Evolutionary conservation across 176 grass and related monocot species (phyloP).

Genomic region (Cymbopogon citratus): DNA sequence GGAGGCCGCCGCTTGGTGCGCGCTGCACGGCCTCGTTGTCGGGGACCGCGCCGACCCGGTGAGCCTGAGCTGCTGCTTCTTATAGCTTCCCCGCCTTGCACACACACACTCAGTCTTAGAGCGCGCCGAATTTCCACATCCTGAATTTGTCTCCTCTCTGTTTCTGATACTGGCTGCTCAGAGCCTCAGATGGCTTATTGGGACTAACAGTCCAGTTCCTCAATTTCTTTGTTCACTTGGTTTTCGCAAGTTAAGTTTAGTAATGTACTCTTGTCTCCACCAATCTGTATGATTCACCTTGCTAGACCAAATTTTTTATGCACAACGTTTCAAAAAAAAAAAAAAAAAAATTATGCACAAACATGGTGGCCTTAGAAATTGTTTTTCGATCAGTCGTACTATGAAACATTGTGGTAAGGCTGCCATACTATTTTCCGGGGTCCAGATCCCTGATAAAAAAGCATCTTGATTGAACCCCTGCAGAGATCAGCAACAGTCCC

Average conservation of each 20-base stretch:
- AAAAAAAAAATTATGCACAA: too few relatives aligned
- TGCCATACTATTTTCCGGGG: neutral
- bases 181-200: neutral
- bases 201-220: neutral
- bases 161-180: neutral
- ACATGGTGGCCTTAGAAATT: neutral
- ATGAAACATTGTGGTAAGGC: neutral
- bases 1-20: slow-evolving; percentile 50
- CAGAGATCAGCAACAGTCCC: slow-evolving; percentile 75
- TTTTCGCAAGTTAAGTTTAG: too few relatives aligned
- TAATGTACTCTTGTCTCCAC: neutral
- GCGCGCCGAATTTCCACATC: too few relatives aligned
- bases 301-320: neutral
- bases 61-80: neutral
- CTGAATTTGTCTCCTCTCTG: too few relatives aligned
- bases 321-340: too few relatives aligned
- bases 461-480: neutral
- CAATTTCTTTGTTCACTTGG: too few relatives aligned
- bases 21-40: slow-evolving; percentile 67
- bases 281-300: neutral
- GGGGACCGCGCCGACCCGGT: slow-evolving; percentile 56
- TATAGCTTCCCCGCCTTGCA: neutral
- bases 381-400: neutral
- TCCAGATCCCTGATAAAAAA: neutral
- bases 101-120: too few relatives aligned